A percentile compares a stretch with the other conserved stretches of the same genome.
Evolutionary conservation across 805 yeast genomes (phyloP).

Genomic region (Spathaspora arborariae): DNA sequence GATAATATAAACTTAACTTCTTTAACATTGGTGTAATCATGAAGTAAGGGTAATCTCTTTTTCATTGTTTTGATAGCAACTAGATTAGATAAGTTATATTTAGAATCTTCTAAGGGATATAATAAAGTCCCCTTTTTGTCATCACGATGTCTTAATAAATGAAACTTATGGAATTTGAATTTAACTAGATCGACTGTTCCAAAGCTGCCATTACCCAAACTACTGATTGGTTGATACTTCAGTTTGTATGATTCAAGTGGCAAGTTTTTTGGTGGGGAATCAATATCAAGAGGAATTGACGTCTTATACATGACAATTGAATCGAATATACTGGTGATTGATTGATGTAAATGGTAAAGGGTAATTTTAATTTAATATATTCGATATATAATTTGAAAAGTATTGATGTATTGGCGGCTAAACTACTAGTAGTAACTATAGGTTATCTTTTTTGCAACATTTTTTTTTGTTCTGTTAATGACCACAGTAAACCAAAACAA

Average conservation of each 20-base stretch:
- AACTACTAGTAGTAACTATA: not conserved
- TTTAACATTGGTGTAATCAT: constrained; percentile 44
- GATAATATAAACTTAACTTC: constrained; percentile 66
- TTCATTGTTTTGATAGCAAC: constrained; percentile 82
- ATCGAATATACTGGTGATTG: not conserved
- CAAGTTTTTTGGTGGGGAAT: constrained; percentile 11
- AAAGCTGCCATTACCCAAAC: constrained; percentile 72
- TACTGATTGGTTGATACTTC: constrained; percentile 46
- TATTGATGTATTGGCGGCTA: not conserved
- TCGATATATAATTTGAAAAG: no score
- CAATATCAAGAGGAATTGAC: constrained; percentile 4
- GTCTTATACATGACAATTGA: not conserved
- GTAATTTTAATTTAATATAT: no score
- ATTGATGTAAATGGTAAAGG: not conserved
- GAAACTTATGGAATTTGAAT: constrained; percentile 23
- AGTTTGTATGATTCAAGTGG: constrained; percentile 13
- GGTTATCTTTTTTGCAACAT: not conserved
- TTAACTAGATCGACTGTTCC: constrained; percentile 69
- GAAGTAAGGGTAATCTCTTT: constrained; percentile 36
- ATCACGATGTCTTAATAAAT: constrained; percentile 14
- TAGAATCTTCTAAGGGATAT: constrained; percentile 33
- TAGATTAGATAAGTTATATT: constrained; percentile 26
- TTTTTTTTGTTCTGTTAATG: not conserved
- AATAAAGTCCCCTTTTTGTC: constrained; percentile 45
- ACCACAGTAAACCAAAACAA: not conserved